Percentiles rank a stretch among this genome's conserved stretches.
Evolutionary conservation across 768 basidiomycete genomes (phyloP).

Genomic region (Boletus eberwhitei): DNA sequence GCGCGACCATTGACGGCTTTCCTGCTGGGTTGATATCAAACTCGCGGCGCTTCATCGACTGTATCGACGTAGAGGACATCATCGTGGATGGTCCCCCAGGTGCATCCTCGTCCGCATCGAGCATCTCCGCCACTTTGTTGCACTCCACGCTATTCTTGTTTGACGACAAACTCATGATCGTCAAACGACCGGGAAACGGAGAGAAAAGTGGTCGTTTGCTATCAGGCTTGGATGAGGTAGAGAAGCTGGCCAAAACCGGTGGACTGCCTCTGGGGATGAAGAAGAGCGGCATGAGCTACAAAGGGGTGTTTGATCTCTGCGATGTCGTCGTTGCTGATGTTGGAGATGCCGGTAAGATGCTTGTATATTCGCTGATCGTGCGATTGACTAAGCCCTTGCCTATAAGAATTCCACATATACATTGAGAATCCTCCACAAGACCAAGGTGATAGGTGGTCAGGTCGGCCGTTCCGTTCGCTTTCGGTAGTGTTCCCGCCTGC

Average conservation of each 20-base stretch:
- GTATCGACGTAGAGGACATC: slow-evolving; percentile 88
- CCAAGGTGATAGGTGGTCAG: slow-evolving; percentile 83
- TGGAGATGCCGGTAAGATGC: slow-evolving; percentile 72
- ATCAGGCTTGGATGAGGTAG: slow-evolving; percentile 75
- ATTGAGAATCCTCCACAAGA: slow-evolving; percentile 80
- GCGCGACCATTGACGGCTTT: slow-evolving; percentile 83
- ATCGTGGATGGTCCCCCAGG: slow-evolving; percentile 44
- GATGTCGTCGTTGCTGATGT: slow-evolving; percentile 82
- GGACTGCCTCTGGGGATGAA: slow-evolving; percentile 62
- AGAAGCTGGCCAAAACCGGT: slow-evolving; percentile 64
- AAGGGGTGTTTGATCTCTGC: slow-evolving; percentile 79
- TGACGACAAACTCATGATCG: slow-evolving; percentile 89
- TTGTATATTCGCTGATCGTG: neutral
- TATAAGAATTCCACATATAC: slow-evolving; percentile 80
- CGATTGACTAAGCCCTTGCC: slow-evolving; percentile 6
- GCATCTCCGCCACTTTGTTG: slow-evolving; percentile 45
- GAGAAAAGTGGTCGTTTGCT: slow-evolving; percentile 72
- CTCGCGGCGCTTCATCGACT: slow-evolving; percentile 84
- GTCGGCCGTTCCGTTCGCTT: slow-evolving; percentile 77
- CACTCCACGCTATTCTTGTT: slow-evolving; percentile 92
- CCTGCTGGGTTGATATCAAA: slow-evolving; percentile 89
- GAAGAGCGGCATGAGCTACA: slow-evolving; percentile 79
- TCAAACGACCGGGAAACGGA: slow-evolving; percentile 75
- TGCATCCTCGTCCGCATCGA: slow-evolving; percentile 42
- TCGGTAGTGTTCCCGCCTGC: slow-evolving; percentile 76